These are phyloP conservation scores for Blastocystis sp. DNA, from an alignment of 352 stramenopile genomes.

Conservation along the genomic window DNA sequence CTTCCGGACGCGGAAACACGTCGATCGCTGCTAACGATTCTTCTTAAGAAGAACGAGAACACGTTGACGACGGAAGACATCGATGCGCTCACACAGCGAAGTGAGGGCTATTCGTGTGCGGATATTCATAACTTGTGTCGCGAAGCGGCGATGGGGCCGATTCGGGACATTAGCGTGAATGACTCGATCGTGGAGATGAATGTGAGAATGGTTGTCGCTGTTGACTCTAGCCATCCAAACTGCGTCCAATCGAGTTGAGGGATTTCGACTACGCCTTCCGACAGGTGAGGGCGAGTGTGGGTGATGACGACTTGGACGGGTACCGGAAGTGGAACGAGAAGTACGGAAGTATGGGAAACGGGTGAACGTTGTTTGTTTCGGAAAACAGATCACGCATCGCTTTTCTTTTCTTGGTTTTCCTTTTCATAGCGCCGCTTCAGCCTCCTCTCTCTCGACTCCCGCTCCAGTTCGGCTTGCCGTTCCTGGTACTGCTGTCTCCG, in stretches of 20 bases:
- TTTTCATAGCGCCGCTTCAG: not conserved
- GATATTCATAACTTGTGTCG: slow-evolving; percentile 90
- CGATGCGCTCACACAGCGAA: slow-evolving; percentile 60
- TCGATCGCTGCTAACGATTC: slow-evolving; percentile 69
- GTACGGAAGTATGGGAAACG: slow-evolving; percentile 72
- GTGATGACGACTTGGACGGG: slow-evolving; percentile 78
- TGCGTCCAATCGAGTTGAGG: slow-evolving; percentile 82
- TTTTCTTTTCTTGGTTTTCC: not conserved
- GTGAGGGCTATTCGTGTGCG: slow-evolving; percentile 83
- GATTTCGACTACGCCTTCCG: slow-evolving; percentile 85
- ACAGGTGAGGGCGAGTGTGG: slow-evolving; percentile 84
- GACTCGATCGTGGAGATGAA: slow-evolving; percentile 75
- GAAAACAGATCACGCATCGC: not conserved
- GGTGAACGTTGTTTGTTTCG: not conserved
- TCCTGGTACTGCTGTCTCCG: not conserved
- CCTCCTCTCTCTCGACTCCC: not conserved
- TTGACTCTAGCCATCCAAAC: slow-evolving; percentile 60
- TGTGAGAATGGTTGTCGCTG: slow-evolving; percentile 31
- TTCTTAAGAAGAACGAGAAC: slow-evolving; percentile 83
- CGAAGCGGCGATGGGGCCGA: slow-evolving; percentile 90
- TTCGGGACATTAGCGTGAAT: slow-evolving; percentile 69
- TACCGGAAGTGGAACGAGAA: slow-evolving; percentile 83
- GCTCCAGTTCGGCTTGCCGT: not conserved
- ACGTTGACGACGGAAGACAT: slow-evolving; percentile 75
- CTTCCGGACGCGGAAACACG: slow-evolving; percentile 77